These are phyloP conservation scores for Boeremia exigua DNA, from an alignment of 2,329 filamentous ascomycete species.

Conservation along the genomic window DNA sequence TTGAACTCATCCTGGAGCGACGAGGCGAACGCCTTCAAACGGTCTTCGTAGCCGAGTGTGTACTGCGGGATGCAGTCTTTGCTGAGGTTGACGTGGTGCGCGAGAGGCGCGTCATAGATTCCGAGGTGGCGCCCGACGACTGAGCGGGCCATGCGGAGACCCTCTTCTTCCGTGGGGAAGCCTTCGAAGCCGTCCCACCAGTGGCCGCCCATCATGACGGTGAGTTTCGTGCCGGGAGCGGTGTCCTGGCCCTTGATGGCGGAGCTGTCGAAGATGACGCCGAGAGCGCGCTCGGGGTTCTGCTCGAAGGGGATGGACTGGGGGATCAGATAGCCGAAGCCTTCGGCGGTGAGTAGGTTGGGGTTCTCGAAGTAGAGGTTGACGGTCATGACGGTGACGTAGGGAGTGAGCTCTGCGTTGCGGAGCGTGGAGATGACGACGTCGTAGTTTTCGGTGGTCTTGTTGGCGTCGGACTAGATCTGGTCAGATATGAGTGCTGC, in stretches of 20 bases:
- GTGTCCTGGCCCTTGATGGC: constrained; percentile 63
- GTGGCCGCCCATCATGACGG: constrained; percentile 93
- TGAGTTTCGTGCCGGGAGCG: constrained; percentile 77
- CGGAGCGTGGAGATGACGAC: constrained; percentile 42
- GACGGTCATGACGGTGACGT: constrained; percentile 87
- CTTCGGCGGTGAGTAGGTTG: constrained; percentile 68
- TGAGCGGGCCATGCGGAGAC: constrained; percentile 70
- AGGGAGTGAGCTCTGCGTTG: constrained; percentile 60
- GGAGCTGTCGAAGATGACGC: constrained; percentile 90
- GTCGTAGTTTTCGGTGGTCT: constrained; percentile 33
- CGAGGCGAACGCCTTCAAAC: constrained; percentile 63
- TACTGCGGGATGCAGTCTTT: constrained; percentile 90
- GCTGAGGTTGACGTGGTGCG: constrained; percentile 67
- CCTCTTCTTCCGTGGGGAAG: constrained; percentile 70
- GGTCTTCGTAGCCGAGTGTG: constrained; percentile 73
- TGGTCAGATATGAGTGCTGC: constrained; percentile 15
- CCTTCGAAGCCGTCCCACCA: constrained; percentile 75
- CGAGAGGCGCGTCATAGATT: constrained; percentile 67
- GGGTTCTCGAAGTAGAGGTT: constrained; percentile 82
- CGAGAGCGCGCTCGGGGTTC: constrained; percentile 83
- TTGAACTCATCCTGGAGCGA: constrained; percentile 63
- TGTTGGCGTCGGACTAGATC: constrained; percentile 18
- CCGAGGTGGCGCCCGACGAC: constrained; percentile 76
- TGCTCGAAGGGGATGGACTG: constrained; percentile 70
- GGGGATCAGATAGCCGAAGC: constrained; percentile 93